Base-by-base conservation (phyloP, 2,329 filamentous ascomycete genomes). In the Xenosphaeropsis pyriputrescens region DNA sequence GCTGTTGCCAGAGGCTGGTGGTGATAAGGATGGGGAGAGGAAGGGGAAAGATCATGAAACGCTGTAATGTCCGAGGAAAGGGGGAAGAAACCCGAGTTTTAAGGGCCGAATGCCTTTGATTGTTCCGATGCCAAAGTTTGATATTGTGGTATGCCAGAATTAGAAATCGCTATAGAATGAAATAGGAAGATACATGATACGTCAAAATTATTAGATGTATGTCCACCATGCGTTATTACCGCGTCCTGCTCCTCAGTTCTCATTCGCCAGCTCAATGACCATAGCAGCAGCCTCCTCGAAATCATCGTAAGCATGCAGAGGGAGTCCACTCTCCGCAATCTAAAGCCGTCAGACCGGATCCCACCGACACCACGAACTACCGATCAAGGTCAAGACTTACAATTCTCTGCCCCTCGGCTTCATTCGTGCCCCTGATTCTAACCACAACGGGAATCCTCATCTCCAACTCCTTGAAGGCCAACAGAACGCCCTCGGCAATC, bases 381-480 rank as follows among this genome's bases (percentile, higher is more conserved):
- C 19, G 29, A 34, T 15, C 5, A 39, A 35, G 3, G 8, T 26
- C 22, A 33, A 17, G 12, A 57, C 60, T 50, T 45, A 70, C 66
- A 51, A 85, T 72, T 52, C 63, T 68, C 63, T 79, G 75, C 6
- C 80, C 83, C 44, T 72, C 63, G 47, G 69, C 67, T 59, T 88
- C 81, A 47, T 82, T 83, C 12, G 81, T 86, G 6, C 83, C 82
- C 43, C 80, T 65, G 44, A 88, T 67, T 45, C 83, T 67, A 19
- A 88, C 82, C n/a, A 88, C 79, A 1, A 88, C 78, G 0, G 82
- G 82, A 2, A 82, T 65, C n/a, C 56, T 59, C 49, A 80, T 68
- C 7, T 72, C 61, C 38, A 85, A 55, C 50, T 86, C 77, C 43
- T 69, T 65, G 51, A 86, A 85, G 1, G 82, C 82, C 47, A 83